Evolutionary conservation across 306 rosid species (phyloP), one percentile per base, ranked within the genome.

Genomic region (Medicago arabica): DNA sequence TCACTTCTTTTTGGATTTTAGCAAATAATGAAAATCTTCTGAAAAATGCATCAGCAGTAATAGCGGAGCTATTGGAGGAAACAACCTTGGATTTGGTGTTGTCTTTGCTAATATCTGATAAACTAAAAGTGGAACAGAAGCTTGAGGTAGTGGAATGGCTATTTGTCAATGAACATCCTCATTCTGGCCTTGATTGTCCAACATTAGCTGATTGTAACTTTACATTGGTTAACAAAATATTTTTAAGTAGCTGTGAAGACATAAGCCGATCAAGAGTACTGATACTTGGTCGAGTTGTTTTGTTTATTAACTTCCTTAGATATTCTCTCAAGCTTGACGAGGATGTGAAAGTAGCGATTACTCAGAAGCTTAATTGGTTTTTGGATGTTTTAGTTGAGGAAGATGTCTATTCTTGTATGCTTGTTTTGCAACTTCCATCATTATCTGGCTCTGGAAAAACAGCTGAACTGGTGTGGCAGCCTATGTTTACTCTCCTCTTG

Each of bases 31-130:
- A 78, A 69, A 78, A 60, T 23, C 85, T 44, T 78, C 86, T 90
- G 68, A 89, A 84, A 83, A 75, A 75, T 72, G 96, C 90, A 8
- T 64, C 86, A 72, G 85, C 81, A 59, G 90, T 85, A 31, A 81
- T 82, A 55, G 79, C 89, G 14, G 98, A 94, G 71, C 86, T 94
- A 67, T 78, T 94, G 86, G 96, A 88, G 82, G 89, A 81, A 80
- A 83, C 90, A 57, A 84, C 92, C 60, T 60, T 90, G 88, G 90
- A 87, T 83, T 73, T 91, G 44, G 76, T 89, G 43, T 76, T 83
- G 70, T 84, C 93, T 74, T 76, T 88, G 44, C 84, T 94, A 70
- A 87, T 74, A 84, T 86, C 96, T 78, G 81, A 73, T 78, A 80
- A 89, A 78, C 76, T 94, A 83, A 84, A 86, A 63, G 75, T 71